phyloP scores from a whole-genome alignment of 805 yeast genomes.

The Ogataea corticis region DNA sequence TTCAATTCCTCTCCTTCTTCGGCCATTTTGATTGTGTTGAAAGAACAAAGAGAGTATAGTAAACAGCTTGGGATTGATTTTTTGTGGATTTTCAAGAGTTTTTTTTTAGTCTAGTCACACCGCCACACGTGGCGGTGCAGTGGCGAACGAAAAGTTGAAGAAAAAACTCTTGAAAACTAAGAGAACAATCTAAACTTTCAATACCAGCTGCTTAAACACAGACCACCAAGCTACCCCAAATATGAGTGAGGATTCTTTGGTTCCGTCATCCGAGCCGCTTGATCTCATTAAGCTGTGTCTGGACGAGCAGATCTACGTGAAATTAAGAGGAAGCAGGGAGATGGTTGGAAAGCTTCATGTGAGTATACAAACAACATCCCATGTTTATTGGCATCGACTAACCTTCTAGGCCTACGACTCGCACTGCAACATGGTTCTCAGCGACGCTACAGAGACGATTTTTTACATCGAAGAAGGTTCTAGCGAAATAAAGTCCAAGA shows the following conservation, averaged over 20 bases:
- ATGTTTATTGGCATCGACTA: conserved; percentile 14
- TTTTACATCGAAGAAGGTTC: conserved; percentile 55
- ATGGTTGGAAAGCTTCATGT: conserved; percentile 86
- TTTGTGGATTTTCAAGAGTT: neutral
- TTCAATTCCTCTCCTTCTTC: conserved; percentile 41
- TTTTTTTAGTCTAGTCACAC: neutral
- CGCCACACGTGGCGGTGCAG: conserved; percentile 2
- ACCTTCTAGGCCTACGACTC: conserved; percentile 74
- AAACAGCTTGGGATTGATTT: neutral
- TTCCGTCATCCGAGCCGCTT: conserved; percentile 67
- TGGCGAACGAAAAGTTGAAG: neutral
- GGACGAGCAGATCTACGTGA: conserved; percentile 84
- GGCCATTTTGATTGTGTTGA: neutral
- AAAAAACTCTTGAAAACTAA: neutral
- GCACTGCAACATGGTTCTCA: conserved; percentile 93
- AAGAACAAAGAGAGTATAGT: too few species aligned
- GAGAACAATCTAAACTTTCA: neutral
- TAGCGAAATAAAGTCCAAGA: conserved; percentile 41
- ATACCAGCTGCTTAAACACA: too few species aligned
- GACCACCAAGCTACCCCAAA: neutral
- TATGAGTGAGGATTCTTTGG: conserved; percentile 26
- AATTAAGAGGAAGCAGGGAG: conserved; percentile 92
- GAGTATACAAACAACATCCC: conserved; percentile 24
- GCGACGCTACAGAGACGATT: conserved; percentile 87
- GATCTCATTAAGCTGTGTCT: conserved; percentile 83